Evolutionary conservation across 176 grass and related monocot species (phyloP), one percentile per base, ranked within the genome.

Genomic region (Musa troglodytarum): DNA sequence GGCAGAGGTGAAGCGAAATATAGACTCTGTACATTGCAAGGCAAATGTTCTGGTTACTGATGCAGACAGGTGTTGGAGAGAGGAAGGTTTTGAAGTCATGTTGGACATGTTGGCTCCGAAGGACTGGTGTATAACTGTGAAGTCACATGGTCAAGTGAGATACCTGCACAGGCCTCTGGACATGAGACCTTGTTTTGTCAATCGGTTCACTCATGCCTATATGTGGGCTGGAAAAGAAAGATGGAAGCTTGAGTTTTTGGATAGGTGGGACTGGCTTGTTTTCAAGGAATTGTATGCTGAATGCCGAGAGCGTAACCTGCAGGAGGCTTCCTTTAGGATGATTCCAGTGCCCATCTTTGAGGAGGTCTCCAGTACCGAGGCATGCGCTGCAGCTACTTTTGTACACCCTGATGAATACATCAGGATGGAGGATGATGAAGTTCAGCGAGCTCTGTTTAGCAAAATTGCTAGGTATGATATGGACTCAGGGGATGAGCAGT

Each of bases 211-310:
- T 52, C 90, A 91, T 89, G 90, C 90, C 74, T 92, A 82, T 50
- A 84, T 99, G 57, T 99, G 90, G 95, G 59, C 80, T 21, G 83
- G 93, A 13, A 88, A 99, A n/a, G 88, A 99, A 68, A 85, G 86
- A 65, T 89, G 87, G 88, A 91, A 88, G 79, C 84, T 99, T 19
- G 95, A 99, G 73, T 99, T 99, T 73, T 71, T 52, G 34, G 88
- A 99, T 54, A 93, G 78, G 25, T 88, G 83, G 86, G 88, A 99
- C 78, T 99, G 95, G 95, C 74, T 94, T 80, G 69, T 99, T 61
- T 99, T 99, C 59, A 99, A 91, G 59, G 90, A 99, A 77, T 78
- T 99, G 78, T 88, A 91, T 76, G 67, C 85, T 25, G 88, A 89
- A 66, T 89, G 95, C 11, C 58, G 82, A 34, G 78, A 87, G 52